Evolutionary conservation across 1,284 basidiomycete species (phyloP).

Genomic region (Naganishia cerealis): DNA sequence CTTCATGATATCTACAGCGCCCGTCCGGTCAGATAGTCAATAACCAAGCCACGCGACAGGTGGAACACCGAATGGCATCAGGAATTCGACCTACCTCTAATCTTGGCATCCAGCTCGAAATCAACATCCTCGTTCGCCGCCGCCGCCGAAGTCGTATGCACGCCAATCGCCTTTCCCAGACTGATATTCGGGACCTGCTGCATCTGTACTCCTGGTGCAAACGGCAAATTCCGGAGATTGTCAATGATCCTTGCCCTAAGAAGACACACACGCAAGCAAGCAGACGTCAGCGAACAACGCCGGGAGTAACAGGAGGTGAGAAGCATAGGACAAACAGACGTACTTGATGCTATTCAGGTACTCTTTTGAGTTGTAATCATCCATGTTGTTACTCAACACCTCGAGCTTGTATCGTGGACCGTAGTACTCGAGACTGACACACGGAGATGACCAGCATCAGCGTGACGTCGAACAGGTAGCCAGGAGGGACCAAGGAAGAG

Average conservation of each 20-base stretch:
- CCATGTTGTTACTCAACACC: constrained; percentile 88
- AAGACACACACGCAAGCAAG: constrained; percentile 61
- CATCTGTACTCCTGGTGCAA: constrained; percentile 84
- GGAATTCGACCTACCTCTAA: constrained; percentile 44
- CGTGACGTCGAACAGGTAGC: neutral
- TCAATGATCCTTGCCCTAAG: constrained; percentile 64
- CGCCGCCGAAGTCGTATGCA: constrained; percentile 42
- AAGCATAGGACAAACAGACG: constrained; percentile 39
- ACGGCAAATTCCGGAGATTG: constrained; percentile 72
- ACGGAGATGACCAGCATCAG: neutral
- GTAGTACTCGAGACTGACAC: constrained; percentile 80
- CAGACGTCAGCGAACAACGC: neutral
- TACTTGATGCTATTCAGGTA: constrained; percentile 79
- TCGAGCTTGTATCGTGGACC: constrained; percentile 92
- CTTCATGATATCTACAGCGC: constrained; percentile 29
- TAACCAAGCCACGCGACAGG: neutral
- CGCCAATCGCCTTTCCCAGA: constrained; percentile 46
- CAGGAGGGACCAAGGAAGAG: neutral
- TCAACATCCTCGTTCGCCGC: constrained; percentile 49
- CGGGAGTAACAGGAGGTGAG: too few relatives aligned
- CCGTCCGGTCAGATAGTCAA: neutral
- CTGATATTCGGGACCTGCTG: constrained; percentile 69
- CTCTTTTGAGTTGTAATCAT: constrained; percentile 83
- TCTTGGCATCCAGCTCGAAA: constrained; percentile 50
- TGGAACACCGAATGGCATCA: too few relatives aligned